These are phyloP conservation scores for Boletus vermiculosoides DNA, from an alignment of 768 basidiomycete species.

Conservation along the genomic window DNA sequence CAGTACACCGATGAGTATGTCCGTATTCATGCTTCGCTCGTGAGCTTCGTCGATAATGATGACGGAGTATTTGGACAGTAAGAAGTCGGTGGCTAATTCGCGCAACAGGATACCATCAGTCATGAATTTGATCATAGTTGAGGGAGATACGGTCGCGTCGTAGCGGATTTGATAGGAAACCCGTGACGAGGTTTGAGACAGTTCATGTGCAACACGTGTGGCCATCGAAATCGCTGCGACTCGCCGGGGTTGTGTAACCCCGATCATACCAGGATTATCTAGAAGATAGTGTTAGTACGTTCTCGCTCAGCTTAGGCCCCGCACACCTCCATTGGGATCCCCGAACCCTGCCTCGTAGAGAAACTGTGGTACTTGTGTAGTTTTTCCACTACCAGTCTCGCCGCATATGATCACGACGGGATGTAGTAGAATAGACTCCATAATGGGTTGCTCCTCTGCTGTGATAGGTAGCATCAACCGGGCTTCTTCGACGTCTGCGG, in stretches of 20 bases:
- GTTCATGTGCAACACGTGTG: constrained; percentile 85
- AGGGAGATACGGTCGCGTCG: constrained; percentile 86
- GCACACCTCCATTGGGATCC: constrained; percentile 68
- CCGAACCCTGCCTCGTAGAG: constrained; percentile 98
- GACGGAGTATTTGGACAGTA: constrained; percentile 91
- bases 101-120: constrained; percentile 96
- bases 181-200: constrained; percentile 75
- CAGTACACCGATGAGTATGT: constrained; percentile 95
- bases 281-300: constrained; percentile 4
- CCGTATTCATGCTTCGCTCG: constrained; percentile 97
- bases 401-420: constrained; percentile 73
- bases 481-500: constrained; percentile 69
- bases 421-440: constrained; percentile 87
- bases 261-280: constrained; percentile 99
- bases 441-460: constrained; percentile 90
- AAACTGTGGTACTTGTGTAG: constrained; percentile 97
- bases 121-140: constrained; percentile 98
- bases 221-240: constrained; percentile 98
- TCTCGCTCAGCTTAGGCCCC: constrained; percentile 15
- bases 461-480: constrained; percentile 84
- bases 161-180: constrained; percentile 99
- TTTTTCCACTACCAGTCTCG: constrained; percentile 98
- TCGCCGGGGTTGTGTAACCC: constrained; percentile 94
- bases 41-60: constrained; percentile 98
- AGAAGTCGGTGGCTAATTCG: constrained; percentile 88